Base-by-base conservation (phyloP, 805 yeast species). In the Candida verbasci region DNA sequence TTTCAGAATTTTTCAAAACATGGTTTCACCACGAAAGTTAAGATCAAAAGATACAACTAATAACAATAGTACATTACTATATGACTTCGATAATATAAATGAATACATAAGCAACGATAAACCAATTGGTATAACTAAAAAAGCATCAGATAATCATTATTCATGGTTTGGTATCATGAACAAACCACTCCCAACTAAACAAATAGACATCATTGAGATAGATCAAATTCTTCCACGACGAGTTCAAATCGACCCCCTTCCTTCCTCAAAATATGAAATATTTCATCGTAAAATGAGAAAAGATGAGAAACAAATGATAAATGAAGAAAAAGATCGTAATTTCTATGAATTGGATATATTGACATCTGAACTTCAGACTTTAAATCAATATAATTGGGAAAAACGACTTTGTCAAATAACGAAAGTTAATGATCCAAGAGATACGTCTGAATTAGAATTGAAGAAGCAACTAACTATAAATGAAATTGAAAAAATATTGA, bases 261-360 rank as follows among this genome's bases (percentile, higher is more conserved):
- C 55, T 1, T 82, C 78, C 50, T 45, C 52, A 0, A 14, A 61
- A 10, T 79, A 62, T 50, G 48, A 54, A 21, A 42, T 60, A 10
- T 74, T 69, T 47, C 89, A 83, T 56, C 68, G 68, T 28, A 66
- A 73, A 26, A 75, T 82, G 78, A 75, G 72, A 43, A 74, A 74
- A 38, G 80, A 79, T 35, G 95, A 85, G 54, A 71, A 70, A 40
- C 67, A 75, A 31, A 78, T 81, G 74, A 59, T 67, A 20, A 65
- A 64, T 24, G 60, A 71, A 2, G 89, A 83, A 45, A 61, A 74
- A 17, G 72, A 68, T 33, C 68, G 72, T 38, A 62, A 78, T 29
- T 59, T 71, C 32, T 53, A 62, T 7, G 91, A 82, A 47, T 74
- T 77, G 21, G 86, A 80, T 36, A 70, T 68, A 15, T 65, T 77